Evolutionary conservation across 2,329 filamentous ascomycete species (phyloP), one percentile per base, ranked within the genome.

Genomic region (Dactylellina parvicollis): DNA sequence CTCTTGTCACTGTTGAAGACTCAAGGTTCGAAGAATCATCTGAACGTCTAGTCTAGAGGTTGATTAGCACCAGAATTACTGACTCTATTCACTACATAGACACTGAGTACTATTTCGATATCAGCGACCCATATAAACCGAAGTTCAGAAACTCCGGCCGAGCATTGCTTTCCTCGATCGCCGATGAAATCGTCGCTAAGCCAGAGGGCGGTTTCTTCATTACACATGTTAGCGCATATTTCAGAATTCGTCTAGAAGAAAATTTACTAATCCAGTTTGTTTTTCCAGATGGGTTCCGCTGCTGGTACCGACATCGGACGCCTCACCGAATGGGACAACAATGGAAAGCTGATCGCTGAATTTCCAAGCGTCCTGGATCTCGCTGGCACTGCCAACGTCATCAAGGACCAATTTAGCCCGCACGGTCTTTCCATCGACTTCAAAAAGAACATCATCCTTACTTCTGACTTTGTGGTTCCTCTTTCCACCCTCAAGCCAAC

Each of bases 391-490:
- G 80, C 87, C 8, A 87, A 87, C 79, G 84, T 88, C 62, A 82
- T 88, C 0, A 84, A 82, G 2, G 81, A 87, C 78, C 86, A 88
- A 75, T 89, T 88, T 79, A 84, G 81, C n/a, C 86, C 87, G 0
- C 86, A 88, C 77, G 87, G 87, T 22, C 83, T 89, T 14, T 82
- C 79, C 49, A 81, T 88, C 44, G 85, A 88, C 80, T 89, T 81
- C 75, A 80, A 87, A 2, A 85, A 84, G 75, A 84, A 85, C 55
- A 78, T 87, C 71, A 87, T 87, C 62, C 79, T 88, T 0, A 88
- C 86, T 1, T 88, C 86, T 0, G 87, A 88, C 80, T 89, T 87
- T 75, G 85, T 88, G 18, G 85, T 87, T 10, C 87, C 87, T 1
- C 78, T 87, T n/a, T 84, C 83, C 50, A 86, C 88, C 77, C 80